phyloP scores from a whole-genome alignment of 2,329 filamentous ascomycete genomes.

The Fusarium pininemorale region DNA sequence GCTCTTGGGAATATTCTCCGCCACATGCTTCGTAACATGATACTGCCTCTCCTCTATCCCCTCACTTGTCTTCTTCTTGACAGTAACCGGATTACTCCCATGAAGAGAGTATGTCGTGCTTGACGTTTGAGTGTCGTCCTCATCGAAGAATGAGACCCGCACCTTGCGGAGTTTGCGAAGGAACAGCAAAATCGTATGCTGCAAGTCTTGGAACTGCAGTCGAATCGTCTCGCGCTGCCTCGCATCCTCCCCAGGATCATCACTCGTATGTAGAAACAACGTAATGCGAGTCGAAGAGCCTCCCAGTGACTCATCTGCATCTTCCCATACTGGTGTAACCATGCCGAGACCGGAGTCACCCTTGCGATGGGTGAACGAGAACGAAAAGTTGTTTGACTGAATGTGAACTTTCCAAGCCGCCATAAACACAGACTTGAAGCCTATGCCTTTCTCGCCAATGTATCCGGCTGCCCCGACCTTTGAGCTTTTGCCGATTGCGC shows the following conservation, averaged over 20 bases:
- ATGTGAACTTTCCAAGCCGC: conserved; percentile 56
- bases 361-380: conserved; percentile 52
- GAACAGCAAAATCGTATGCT: conserved; percentile 54
- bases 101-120: conserved; percentile 18
- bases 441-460: conserved; percentile 62
- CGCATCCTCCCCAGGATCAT: conserved; percentile 19
- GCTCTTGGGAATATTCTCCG: conserved; percentile 44
- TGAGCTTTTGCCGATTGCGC: conserved; percentile 55
- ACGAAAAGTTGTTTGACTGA: conserved; percentile 55
- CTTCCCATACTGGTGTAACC: conserved; percentile 56
- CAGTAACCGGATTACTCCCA: conserved; percentile 1
- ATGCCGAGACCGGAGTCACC: conserved; percentile 60
- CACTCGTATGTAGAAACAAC: conserved; percentile 47
- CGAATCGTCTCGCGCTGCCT: conserved; percentile 39
- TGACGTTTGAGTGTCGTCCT: conserved; percentile 4
- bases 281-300: conserved; percentile 49
- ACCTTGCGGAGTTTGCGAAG: conserved; percentile 51
- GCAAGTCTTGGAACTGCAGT: conserved; percentile 50
- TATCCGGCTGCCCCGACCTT: conserved; percentile 54
- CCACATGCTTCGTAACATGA: conserved; percentile 44
- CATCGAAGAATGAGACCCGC: conserved; percentile 43
- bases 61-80: neutral
- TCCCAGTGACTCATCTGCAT: conserved; percentile 22
- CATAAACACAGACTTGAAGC: conserved; percentile 62
- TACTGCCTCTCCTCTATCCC: conserved; percentile 20